Base-by-base conservation (phyloP, 306 rosid species). In the Inga laurina region DNA sequence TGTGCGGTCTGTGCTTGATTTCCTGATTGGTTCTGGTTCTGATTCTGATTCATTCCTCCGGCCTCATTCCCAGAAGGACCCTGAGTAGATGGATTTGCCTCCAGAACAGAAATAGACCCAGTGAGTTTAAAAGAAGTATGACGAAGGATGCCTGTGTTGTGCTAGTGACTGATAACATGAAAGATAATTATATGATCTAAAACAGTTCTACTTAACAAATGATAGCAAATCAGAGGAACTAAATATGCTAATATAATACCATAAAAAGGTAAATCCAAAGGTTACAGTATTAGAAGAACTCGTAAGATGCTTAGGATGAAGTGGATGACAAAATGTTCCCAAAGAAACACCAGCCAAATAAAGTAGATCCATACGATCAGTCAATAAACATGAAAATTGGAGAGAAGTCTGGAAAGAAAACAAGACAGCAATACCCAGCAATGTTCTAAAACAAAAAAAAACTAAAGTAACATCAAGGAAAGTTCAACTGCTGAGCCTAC, bases 1-100 rank as follows among this genome's bases (percentile, higher is more conserved):
- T 89, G 99, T 74, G 90, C 99, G 78, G 91, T 77, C 77, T 84
- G 88, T 71, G 90, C 90, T 81, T 88, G 97, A 85, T 79, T 91
- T 79, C 91, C 93, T 54, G 87, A 73, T 80, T 65, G 90, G 86
- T 79, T 87, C 84, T 79, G 97, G 79, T 81, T 78, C 81, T 81
- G 85, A 79, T 39, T 39, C 43, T 71, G 41, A 75, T 27, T 83
- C 39, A 30, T 72, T 70, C 88, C 88, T 65, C 80, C 92, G 72
- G 90, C 45, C 86, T 82, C 98, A 82, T 85, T 94, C 79, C 97
- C 94, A 57, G 78, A 88, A 35, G 86, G 82, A 87, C 90, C 85
- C 88, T 86, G 87, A 81, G 85, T 86, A 51, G 78, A 85, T 83
- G 66, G 83, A 88, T 86, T 88, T 30, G 85, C 75, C 86, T 79